Evolutionary conservation across 176 grass and related monocot species (phyloP), one percentile per base, ranked within the genome.

Genomic region (Eleusine indica): DNA sequence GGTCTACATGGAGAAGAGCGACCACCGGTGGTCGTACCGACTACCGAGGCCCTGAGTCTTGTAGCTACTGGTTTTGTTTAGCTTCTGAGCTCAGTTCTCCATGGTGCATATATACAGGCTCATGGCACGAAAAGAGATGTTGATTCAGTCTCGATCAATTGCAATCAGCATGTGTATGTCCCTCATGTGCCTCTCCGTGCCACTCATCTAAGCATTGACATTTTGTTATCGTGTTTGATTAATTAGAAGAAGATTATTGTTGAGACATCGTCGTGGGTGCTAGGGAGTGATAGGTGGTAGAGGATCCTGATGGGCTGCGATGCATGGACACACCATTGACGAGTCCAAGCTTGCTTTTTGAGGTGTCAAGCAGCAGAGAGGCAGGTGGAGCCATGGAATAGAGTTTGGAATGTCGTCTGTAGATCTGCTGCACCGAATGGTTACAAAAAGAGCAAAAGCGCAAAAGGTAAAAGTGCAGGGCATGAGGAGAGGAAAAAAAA

Each of bases 371-470:
- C 76, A 76, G 54, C 17, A 88, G 57, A 90, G 57, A 9, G 19
- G 60, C 30, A 52, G 84, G 60, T 3, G 3, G 76, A 80, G 46
- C 69, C 9, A 51, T 63, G 44, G 57, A 72, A 72, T 79, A 73
- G 85, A 87, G 89, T 95, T 93, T 90, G 87, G 93, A 98, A 92
- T 95, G 93, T 95, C 83, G 61, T 64, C 61, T 60, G 57, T 83
- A 85, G 82, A 93, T 95, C 91, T 87, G 79, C 84, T 89, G 85
- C 46, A 71, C 73, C 14, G 13, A 71, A 83, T 77, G 81, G 74
- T 73, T 88, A 85, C 84, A 80, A 89, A 92, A 94, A 85, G 85
- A 88, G 82, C 70, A 90, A 92, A 97, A 97, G 94, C 53, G 53
- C 88, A 86, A 97, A 88, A 78, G 80, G 70, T 68, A 19, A 92